Percentiles rank a stretch among this genome's conserved stretches.
Conservation (phyloP, 2,329 filamentous ascomycete genomes). For the Alternaria incomplexa region DNA sequence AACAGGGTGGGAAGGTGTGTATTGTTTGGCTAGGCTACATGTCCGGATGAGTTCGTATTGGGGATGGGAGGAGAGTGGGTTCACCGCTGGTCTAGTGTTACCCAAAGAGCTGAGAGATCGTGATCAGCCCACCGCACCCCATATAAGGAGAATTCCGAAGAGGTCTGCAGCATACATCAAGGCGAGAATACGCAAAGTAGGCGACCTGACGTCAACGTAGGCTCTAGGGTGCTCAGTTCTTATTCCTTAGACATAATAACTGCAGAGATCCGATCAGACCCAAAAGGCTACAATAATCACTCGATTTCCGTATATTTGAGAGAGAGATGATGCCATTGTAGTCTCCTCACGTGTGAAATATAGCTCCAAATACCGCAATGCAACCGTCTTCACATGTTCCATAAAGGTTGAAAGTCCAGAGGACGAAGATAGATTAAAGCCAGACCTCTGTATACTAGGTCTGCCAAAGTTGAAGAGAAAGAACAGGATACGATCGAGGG, state of each 20-base stretch:
- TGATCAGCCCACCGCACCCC: neutral
- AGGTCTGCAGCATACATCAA: no score
- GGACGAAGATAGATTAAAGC: slow-evolving; percentile 1
- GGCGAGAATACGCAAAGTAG: no score
- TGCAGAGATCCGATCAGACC: neutral
- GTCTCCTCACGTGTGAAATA: neutral
- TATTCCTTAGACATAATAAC: accelerated
- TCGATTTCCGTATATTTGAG: neutral
- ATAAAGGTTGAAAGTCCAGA: neutral
- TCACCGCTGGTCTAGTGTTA: neutral
- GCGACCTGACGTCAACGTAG: neutral
- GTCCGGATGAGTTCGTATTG: neutral
- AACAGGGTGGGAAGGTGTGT: neutral
- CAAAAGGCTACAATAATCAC: neutral
- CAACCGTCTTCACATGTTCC: neutral
- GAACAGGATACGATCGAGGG: slow-evolving; percentile 14
- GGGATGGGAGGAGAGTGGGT: neutral
- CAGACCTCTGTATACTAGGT: neutral
- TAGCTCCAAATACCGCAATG: neutral
- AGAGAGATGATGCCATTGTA: neutral
- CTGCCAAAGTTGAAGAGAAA: neutral
- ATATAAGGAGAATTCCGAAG: neutral
- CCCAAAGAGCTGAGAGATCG: neutral
- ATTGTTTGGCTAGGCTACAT: neutral
- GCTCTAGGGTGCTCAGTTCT: neutral